Base-by-base conservation (phyloP, 176 grass and related monocot genomes). In the Bothriochloa decipiens region DNA sequence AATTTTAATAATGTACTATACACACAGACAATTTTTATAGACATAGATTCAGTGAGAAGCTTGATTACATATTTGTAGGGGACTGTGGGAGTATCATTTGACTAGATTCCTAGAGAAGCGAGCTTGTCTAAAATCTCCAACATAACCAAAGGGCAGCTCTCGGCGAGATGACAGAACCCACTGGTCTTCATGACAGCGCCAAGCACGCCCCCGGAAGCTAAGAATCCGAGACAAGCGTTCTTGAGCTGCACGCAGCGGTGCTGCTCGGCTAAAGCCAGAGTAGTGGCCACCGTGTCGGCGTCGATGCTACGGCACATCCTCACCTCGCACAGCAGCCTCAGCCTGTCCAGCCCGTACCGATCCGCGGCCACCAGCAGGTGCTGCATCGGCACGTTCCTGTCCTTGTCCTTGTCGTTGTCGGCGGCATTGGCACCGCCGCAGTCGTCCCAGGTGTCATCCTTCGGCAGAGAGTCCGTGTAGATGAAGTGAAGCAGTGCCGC, bases 401-500 rank as follows among this genome's bases (percentile, higher is more conserved):
- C n/a, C n/a, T n/a, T 10, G 53, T 33, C 22, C 0, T 33, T 60
- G 46, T 49, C 46, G 14, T 5, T 4, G 4, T 49, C 14, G 45
- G 10, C 43, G 4, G 1, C 14, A 3, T 16, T 3, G 45, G 10
- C 43, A 13, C 41, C 41, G 10, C 11, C 11, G 0, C 1, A 14
- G 3, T 14, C 65, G 6, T 18, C 32, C n/a, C n/a, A n/a, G n/a
- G n/a, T 8, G 0, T 1, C 20, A 3, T n/a, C 65, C 3, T 18
- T 20, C 39, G 39, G 39, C 39, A 41, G 7, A 41, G 65, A 28
- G 9, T 82, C 80, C 8, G 26, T 39, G 66, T 82, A 82, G 1
- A 82, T 3, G 20, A 82, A 84, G 35, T 67, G 41, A 12, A 75
- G 82, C 4, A 67, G 60, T 2, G 18, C 27, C 82, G 39, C 18